Base-by-base conservation (phyloP, 176 grass and related monocot species). In the Oryza officinalis region DNA sequence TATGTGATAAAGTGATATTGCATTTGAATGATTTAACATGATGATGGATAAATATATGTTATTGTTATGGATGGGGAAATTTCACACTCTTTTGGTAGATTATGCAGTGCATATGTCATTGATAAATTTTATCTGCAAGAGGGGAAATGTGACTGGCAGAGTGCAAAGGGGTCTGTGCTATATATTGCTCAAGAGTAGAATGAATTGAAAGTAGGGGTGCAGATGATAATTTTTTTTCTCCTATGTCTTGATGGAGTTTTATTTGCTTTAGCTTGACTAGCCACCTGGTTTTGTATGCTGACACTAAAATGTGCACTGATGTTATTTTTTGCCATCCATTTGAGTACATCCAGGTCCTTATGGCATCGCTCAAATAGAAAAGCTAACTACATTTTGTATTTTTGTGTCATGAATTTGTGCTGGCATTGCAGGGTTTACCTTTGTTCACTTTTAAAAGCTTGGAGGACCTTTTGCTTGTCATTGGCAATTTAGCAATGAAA, bases 401-500 rank as follows among this genome's bases (percentile, higher is more conserved):
- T 35, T 35, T 35, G 33, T 35, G 33, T 38, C 50, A 78, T n/a
- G 3, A 23, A 45, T 45, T 72, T 86, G 8, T 65, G 33, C 70
- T 85, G 79, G 15, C 70, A 80, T 87, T 90, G 43, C 85, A 98
- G 96, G 96, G 91, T 69, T 84, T 98, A 63, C 92, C 95, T 38
- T 69, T 98, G 49, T 63, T 27, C 63, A 88, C 68, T 80, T 78
- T 37, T 15, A 76, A 44, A 67, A 90, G 76, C 80, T 85, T 95
- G 81, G 85, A 81, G 85, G 82, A 91, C 25, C 84, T 95, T 54
- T 88, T 98, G 87, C 73, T 87, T 57, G 28, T 90, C 18, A 47
- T 93, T 41, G 90, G 96, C 82, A 92, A 65, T 84, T 93, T 94
- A 80, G 89, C 89, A 68, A 93, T 85, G 90, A 95, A 93, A 88